Base-by-base conservation (phyloP, 2,329 filamentous ascomycete species). In the Paecilomyces fulvus region DNA sequence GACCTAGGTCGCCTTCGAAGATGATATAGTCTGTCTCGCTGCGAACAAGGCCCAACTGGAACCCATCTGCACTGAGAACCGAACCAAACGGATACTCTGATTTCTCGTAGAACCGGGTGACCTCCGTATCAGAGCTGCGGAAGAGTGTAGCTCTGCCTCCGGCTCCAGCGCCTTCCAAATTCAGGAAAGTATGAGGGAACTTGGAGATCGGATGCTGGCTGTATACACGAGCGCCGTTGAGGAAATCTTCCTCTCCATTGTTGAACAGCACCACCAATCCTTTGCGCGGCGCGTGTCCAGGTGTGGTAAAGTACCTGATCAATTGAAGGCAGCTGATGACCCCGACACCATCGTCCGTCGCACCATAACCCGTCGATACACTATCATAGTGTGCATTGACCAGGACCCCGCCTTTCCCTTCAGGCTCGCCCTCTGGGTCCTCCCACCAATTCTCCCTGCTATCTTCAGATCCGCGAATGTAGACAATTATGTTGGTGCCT, bases 331-430 rank as follows among this genome's bases (percentile, higher is more conserved):
- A 78, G 0, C 88, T 88, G n/a, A 95, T 84, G 21, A 95, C 90
- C 28, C 91, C 91, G 59, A 96, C 85, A 7, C 92, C 94, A 71
- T 96, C 90, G 67, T 99, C 94, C 2, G 94, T 97, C 14, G 94
- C 92, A 51, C 94, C 94, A 63, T 86, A 96, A 1, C 90, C 92
- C 2, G 91, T 95, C 12, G 91, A 89, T 5, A 97, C 94, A 57
- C 88, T 92, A 73, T 96, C 94, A 68, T 94, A 96, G 69, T 97
- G 94, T 17, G 92, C 92, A 70, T 96, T 97, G 63, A 97, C 88
- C 49, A 99, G 80, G 17, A 96, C 90, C 30, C 91, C 90, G 17
- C 89, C 88, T 59, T 83, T 83, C 8, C 81, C 80, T 59, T 80
- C 79, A 21, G 79, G 78, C 59, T 75, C 73, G 60, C 76, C 76